Percentiles rank a stretch among this genome's conserved stretches.
Evolutionary conservation across 1,139 yeast genomes (phyloP).

Genomic region (Starmera stellimalicola): DNA sequence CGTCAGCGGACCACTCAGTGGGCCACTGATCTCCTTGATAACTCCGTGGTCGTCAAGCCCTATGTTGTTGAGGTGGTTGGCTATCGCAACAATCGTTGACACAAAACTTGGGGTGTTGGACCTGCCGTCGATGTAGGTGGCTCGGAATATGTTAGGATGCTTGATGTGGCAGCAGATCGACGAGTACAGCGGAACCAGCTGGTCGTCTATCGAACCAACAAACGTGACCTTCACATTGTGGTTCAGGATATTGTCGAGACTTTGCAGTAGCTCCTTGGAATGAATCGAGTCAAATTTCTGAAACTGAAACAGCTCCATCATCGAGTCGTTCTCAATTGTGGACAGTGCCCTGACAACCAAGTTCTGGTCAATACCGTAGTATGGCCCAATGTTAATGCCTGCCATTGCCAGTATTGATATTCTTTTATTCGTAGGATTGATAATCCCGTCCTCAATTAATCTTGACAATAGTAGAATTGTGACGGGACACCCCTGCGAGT

Average conservation of each 20-base stretch:
- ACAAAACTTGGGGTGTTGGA: constrained; percentile 42
- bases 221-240: constrained; percentile 71
- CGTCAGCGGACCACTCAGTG: constrained; percentile 83
- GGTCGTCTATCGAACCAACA: constrained; percentile 87
- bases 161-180: constrained; percentile 72
- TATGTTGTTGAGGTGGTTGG: constrained; percentile 44
- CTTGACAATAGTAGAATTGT: constrained; percentile 69
- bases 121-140: constrained; percentile 69
- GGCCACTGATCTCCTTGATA: constrained; percentile 69
- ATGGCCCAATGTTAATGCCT: constrained; percentile 89
- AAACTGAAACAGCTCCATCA: constrained; percentile 78
- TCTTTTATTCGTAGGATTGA: constrained; percentile 36
- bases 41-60: constrained; percentile 72
- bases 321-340: constrained; percentile 79
- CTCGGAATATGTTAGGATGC: constrained; percentile 86
- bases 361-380: constrained; percentile 79
- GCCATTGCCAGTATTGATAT: constrained; percentile 90
- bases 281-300: constrained; percentile 68
- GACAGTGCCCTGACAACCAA: constrained; percentile 81
- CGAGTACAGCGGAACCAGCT: constrained; percentile 84
- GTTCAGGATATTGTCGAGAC: constrained; percentile 53
- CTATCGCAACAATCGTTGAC: constrained; percentile 39
- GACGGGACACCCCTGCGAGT: constrained; percentile 94
- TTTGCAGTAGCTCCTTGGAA: constrained; percentile 60
- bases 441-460: constrained; percentile 60